phyloP scores from a whole-genome alignment of 73 alveolate genomes.

The Halteria grandinella region DNA sequence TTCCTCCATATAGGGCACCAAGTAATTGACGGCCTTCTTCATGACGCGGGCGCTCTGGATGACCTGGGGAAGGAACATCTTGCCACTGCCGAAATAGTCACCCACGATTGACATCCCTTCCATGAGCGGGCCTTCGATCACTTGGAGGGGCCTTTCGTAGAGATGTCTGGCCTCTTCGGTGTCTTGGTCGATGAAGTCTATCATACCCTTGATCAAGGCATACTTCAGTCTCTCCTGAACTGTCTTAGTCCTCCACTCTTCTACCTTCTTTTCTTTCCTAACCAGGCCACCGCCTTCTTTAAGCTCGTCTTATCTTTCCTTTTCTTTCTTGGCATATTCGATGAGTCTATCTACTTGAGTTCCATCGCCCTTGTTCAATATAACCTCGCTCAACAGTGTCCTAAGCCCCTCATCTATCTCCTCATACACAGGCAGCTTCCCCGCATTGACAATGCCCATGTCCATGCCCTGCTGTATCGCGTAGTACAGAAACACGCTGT shows the following conservation, averaged over 20 bases:
- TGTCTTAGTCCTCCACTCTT: slow-evolving; percentile 71
- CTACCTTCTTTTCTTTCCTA: slow-evolving; percentile 47
- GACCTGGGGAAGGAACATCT: slow-evolving; percentile 93
- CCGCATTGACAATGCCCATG: slow-evolving; percentile 92
- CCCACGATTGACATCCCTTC: slow-evolving; percentile 89
- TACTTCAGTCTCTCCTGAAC: slow-evolving; percentile 74
- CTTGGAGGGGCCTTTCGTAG: slow-evolving; percentile 69
- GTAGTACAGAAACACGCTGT: slow-evolving; percentile 75
- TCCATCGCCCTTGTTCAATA: slow-evolving; percentile 73
- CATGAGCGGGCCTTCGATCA: slow-evolving; percentile 93
- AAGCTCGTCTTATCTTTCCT: slow-evolving; percentile 45
- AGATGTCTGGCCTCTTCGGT: slow-evolving; percentile 77
- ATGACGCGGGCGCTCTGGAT: slow-evolving; percentile 89
- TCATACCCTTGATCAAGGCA: slow-evolving; percentile 85
- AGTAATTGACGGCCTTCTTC: slow-evolving; percentile 89
- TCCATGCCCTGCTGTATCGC: slow-evolving; percentile 84
- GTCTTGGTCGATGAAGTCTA: slow-evolving; percentile 78
- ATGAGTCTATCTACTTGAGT: slow-evolving; percentile 73
- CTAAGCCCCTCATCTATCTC: slow-evolving; percentile 76
- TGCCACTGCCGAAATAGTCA: slow-evolving; percentile 88
- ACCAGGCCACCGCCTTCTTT: slow-evolving; percentile 42
- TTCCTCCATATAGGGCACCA: slow-evolving; percentile 84
- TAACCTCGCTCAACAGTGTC: slow-evolving; percentile 63
- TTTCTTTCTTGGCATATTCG: slow-evolving; percentile 69
- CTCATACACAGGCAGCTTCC: slow-evolving; percentile 81